phyloP scores from a whole-genome alignment of 1,284 basidiomycete species.

The Inonotus hispidus region DNA sequence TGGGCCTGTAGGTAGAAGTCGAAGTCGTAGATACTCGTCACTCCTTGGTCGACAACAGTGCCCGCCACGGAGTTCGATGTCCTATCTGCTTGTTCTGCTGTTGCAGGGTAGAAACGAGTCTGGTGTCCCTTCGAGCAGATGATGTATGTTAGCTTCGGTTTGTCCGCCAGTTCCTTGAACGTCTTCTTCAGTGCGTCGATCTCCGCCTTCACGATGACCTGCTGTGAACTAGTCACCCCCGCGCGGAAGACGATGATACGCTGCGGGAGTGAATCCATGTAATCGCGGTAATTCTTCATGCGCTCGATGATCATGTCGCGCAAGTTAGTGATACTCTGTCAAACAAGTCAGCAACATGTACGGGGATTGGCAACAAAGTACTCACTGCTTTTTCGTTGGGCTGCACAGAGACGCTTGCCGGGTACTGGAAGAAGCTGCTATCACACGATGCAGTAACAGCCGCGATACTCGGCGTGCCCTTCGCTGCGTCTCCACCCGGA shows the following conservation, averaged over 20 bases:
- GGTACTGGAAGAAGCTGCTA: slow-evolving; percentile 5
- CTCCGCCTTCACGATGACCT: slow-evolving; percentile 51
- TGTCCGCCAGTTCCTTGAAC: slow-evolving; percentile 48
- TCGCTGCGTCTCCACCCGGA: background rate
- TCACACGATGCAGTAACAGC: slow-evolving; percentile 7
- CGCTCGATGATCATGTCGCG: slow-evolving; percentile 63
- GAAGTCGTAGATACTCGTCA: slow-evolving; percentile 24
- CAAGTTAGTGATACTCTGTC: slow-evolving; percentile 62
- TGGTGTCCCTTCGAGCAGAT: slow-evolving; percentile 79
- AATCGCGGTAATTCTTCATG: slow-evolving; percentile 47
- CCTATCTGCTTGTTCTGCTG: slow-evolving; percentile 14
- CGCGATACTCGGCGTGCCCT: slow-evolving; percentile 6
- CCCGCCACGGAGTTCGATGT: slow-evolving; percentile 26
- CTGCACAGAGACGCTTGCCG: slow-evolving; percentile 5
- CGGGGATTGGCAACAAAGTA: background rate
- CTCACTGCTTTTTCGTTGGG: slow-evolving; percentile 32
- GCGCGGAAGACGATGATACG: slow-evolving; percentile 68
- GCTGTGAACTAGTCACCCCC: slow-evolving; percentile 70
- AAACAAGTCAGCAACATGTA: background rate
- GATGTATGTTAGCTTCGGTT: slow-evolving; percentile 61
- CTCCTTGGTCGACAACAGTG: slow-evolving; percentile 27
- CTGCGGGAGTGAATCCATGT: slow-evolving; percentile 49
- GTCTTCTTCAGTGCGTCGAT: slow-evolving; percentile 50
- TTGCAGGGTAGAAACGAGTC: slow-evolving; percentile 54
- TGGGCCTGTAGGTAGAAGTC: slow-evolving; percentile 29